These are phyloP conservation scores for Claviceps arundinis DNA, from an alignment of 2,329 filamentous ascomycete species.

Conservation along the genomic window DNA sequence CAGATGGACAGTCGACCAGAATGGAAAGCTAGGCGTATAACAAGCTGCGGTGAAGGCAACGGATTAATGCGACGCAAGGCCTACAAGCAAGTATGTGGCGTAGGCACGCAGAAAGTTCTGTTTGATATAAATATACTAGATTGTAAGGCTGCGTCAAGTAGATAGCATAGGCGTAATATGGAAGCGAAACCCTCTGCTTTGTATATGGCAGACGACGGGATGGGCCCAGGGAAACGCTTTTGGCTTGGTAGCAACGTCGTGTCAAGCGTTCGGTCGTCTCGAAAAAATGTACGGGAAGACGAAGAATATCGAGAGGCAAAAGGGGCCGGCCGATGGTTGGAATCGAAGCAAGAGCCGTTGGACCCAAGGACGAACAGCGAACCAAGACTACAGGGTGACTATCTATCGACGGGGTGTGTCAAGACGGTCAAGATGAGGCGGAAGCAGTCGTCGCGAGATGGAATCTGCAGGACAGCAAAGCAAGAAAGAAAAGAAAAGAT, in stretches of 20 bases:
- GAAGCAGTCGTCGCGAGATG: not conserved
- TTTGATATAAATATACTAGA: not conserved
- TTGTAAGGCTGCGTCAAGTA: not conserved
- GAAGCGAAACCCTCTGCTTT: not conserved
- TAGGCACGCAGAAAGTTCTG: not conserved
- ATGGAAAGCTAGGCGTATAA: not conserved
- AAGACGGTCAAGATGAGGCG: not conserved
- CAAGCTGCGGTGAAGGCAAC: not conserved
- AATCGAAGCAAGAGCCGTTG: conserved; percentile 3
- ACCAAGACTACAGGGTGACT: not conserved
- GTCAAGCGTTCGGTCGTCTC: no score
- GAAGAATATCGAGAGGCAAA: conserved; percentile 4
- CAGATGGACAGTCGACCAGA: no score
- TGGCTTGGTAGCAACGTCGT: no score
- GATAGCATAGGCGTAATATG: not conserved
- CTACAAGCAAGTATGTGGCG: not conserved
- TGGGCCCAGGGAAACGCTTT: no score
- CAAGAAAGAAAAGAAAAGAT: conserved; percentile 20
- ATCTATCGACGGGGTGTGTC: not conserved
- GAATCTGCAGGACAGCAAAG: conserved; percentile 7
- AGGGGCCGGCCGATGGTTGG: conserved; percentile 4
- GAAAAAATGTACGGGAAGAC: not conserved
- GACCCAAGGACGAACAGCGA: not conserved
- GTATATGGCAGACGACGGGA: not conserved
- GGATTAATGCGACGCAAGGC: not conserved